Evolutionary conservation across 2,329 filamentous ascomycete genomes (phyloP), one percentile per base, ranked within the genome.

Genomic region (Paraphaeosphaeria sporulosa): DNA sequence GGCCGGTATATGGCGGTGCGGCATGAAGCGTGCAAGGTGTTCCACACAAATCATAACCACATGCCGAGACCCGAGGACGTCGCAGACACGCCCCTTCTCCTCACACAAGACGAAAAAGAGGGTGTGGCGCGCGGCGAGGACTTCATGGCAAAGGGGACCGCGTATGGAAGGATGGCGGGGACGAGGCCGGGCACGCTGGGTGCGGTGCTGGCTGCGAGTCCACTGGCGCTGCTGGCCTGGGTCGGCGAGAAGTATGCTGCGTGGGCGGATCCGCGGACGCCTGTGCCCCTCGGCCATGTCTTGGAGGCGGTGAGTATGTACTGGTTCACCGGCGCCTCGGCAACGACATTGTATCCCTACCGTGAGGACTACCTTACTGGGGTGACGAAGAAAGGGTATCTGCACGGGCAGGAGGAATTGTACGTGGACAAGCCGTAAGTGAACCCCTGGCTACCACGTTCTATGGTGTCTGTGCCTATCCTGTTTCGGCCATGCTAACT

Each of bases 201-300:
- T 0, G 78, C 87, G 5, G 83, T 80, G 0, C 72, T 89, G 1
- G 77, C 81, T 3, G 76, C 83, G 4, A 86, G 78, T 36, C 87
- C 87, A 0, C 62, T 89, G 1, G 84, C 85, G 0, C 68, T 89
- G 21, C 78, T 90, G 2, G 80, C 83, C 7, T 90, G 87, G 82
- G 79, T 87, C 27, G 84, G 82, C 4, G 86, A 88, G 64, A 87
- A 87, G 68, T 84, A 85, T 58, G 71, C 85, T 0, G 81, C 80
- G 5, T 88, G 85, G 85, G 77, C 76, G 1, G 85, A 87, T 61
- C 64, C 65, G 0, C 69, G 71, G 19, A 67, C 65, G 0, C 60
- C 64, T 0, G 81, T 81, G 0, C 65, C 74, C 0, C 57, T 76
- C 9, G 70, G 81, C 38, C 77, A 76, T 2, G 83, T 87, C 12